A percentile compares a stretch with the other conserved stretches of the same genome.
Conservation (phyloP, 1,284 basidiomycete genomes). For the Caloboletus inedulis region DNA sequence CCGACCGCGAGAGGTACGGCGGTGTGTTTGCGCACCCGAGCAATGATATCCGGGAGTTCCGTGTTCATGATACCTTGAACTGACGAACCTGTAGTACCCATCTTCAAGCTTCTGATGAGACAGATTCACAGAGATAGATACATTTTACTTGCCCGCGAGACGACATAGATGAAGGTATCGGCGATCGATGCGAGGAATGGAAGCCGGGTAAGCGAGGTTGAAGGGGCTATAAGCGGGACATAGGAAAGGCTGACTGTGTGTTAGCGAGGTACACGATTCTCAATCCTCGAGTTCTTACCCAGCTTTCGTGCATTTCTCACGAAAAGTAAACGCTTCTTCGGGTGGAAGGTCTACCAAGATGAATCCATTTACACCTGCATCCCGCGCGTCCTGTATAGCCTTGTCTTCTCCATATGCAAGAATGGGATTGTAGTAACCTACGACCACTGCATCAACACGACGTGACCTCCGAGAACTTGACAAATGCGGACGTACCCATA, state of each 20-base stretch:
- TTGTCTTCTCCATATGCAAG: conserved; percentile 1
- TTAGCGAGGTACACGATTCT: background rate
- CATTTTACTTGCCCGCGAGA: background rate
- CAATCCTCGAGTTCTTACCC: background rate
- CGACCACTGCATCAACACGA: background rate
- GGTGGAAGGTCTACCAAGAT: background rate
- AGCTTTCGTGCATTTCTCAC: background rate
- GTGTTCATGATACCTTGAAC: background rate
- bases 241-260: background rate
- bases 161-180: conserved; percentile 2
- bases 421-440: conserved; percentile 1
- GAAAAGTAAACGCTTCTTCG: background rate
- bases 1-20: background rate
- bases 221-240: background rate
- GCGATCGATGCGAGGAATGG: conserved; percentile 2
- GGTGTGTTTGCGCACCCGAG: background rate
- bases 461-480: background rate
- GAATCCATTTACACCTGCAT: conserved; percentile 1
- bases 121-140: background rate
- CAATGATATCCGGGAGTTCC: background rate
- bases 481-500: background rate
- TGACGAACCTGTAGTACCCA: background rate
- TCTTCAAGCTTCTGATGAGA: background rate
- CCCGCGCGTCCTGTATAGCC: background rate
- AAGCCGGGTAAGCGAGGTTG: conserved; percentile 1